Evolutionary conservation across 1,284 basidiomycete species (phyloP).

Genomic region (Blastosporella zonata): DNA sequence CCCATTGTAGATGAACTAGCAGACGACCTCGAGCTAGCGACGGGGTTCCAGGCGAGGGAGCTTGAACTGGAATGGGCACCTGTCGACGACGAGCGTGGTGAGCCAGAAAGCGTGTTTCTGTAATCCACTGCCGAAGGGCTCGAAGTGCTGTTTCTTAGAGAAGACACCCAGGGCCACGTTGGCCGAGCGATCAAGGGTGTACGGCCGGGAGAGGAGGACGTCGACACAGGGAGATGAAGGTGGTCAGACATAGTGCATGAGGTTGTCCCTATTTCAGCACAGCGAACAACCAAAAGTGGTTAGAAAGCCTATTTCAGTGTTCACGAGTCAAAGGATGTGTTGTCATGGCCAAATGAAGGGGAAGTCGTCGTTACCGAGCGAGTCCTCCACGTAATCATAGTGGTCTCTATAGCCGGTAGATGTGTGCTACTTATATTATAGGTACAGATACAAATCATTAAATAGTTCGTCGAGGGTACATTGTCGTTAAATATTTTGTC

Average conservation of each 20-base stretch:
- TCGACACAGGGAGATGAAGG: slow-evolving; percentile 38
- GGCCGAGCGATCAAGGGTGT: slow-evolving; percentile 46
- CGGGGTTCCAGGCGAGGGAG: slow-evolving; percentile 17
- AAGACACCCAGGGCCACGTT: slow-evolving; percentile 54
- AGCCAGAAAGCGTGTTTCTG: slow-evolving; percentile 21
- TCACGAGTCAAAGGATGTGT: not conserved
- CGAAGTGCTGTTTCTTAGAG: slow-evolving; percentile 17
- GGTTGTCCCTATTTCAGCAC: slow-evolving; percentile 6
- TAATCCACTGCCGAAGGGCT: slow-evolving; percentile 26
- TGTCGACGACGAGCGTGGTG: slow-evolving; percentile 12
- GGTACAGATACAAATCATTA: not conserved
- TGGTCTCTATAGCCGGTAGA: not conserved
- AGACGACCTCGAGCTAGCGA: slow-evolving; percentile 14
- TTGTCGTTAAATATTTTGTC: slow-evolving; percentile 11
- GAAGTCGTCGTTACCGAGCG: not conserved
- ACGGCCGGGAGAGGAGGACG: slow-evolving; percentile 47
- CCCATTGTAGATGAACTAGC: slow-evolving; percentile 25
- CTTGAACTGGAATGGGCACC: slow-evolving; percentile 15
- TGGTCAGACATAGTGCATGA: slow-evolving; percentile 40
- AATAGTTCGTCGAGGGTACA: not conserved
- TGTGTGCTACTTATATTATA: not conserved
- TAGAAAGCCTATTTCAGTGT: not conserved
- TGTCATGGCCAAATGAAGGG: slow-evolving; percentile 4
- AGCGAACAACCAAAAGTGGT: not conserved
- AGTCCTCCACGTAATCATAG: not conserved